A percentile compares a stretch with the other conserved stretches of the same genome.
These are phyloP conservation scores for Hanseniaspora jakobsenii DNA, from an alignment of 805 yeast genomes.

Conservation along the genomic window DNA sequence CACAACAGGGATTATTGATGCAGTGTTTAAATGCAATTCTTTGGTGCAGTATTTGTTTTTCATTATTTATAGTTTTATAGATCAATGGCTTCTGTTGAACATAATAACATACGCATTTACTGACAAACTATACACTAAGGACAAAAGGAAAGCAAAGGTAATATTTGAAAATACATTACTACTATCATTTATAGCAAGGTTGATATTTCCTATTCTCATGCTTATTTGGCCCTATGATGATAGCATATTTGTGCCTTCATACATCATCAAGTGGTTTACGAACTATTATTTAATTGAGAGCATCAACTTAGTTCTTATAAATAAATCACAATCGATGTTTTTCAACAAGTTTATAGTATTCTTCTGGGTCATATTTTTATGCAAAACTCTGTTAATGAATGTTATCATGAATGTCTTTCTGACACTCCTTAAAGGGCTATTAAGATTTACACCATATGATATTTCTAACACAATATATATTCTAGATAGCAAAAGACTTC, in stretches of 20 bases:
- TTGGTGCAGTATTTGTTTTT: constrained; percentile 46
- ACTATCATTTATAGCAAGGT: constrained; percentile 63
- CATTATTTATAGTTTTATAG: constrained; percentile 39
- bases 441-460: too few species aligned
- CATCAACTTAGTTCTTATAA: constrained; percentile 34
- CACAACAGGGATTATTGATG: constrained; percentile 22
- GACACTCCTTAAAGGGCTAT: constrained; percentile 47
- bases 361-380: constrained; percentile 19
- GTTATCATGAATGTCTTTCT: constrained; percentile 19
- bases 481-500: not conserved
- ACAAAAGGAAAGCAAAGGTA: constrained; percentile 34
- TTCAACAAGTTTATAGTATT: constrained; percentile 19
- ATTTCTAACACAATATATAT: not conserved
- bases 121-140: not conserved
- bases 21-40: constrained; percentile 29
- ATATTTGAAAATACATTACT: constrained; percentile 40
- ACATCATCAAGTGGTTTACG: constrained; percentile 48
- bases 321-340: constrained; percentile 15
- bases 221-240: constrained; percentile 89
- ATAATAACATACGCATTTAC: constrained; percentile 25
- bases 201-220: constrained; percentile 77
- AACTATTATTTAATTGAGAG: constrained; percentile 57
- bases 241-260: constrained; percentile 45
- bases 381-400: constrained; percentile 20
- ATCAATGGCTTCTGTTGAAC: constrained; percentile 33